phyloP scores from a whole-genome alignment of 805 yeast genomes.

The Peterozyma toletana region DNA sequence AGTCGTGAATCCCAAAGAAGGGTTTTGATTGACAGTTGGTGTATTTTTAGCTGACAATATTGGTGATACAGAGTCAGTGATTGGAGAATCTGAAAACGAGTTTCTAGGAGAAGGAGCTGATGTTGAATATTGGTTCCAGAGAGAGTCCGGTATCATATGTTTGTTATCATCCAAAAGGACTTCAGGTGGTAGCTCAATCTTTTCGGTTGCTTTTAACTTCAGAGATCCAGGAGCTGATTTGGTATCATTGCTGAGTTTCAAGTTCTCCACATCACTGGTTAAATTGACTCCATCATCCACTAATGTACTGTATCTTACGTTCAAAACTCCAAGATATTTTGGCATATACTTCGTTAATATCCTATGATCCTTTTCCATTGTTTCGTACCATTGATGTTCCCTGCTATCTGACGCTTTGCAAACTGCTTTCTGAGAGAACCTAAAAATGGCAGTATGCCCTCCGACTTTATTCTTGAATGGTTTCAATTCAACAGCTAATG shows the following conservation, averaged over 20 bases:
- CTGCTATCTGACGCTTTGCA: conserved; percentile 89
- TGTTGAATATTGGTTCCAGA: conserved; percentile 59
- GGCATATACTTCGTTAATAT: conserved; percentile 86
- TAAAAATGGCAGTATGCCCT: conserved; percentile 95
- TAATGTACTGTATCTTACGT: conserved; percentile 65
- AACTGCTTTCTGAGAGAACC: conserved; percentile 85
- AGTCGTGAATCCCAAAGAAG: conserved; percentile 50
- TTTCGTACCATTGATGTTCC: conserved; percentile 89
- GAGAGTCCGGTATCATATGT: conserved; percentile 82
- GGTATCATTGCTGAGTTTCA: background rate
- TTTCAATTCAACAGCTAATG: conserved; percentile 78
- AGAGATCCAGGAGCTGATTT: conserved; percentile 8
- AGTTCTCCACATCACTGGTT: conserved; percentile 5
- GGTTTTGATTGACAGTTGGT: conserved; percentile 3
- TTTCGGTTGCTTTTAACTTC: conserved; percentile 2
- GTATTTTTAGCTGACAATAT: conserved; percentile 1
- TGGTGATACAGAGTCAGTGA: background rate
- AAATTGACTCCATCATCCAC: conserved; percentile 18
- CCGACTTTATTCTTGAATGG: conserved; percentile 96
- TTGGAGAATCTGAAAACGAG: conserved; percentile 18
- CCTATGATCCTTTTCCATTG: conserved; percentile 70
- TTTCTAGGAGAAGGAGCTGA: conserved; percentile 32
- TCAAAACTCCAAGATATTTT: conserved; percentile 85
- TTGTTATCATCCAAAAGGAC: conserved; percentile 89
- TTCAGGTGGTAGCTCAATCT: conserved; percentile 47